Evolutionary conservation across 495 filamentous ascomycete genomes (phyloP).

Genomic region (Xylona heveae): DNA sequence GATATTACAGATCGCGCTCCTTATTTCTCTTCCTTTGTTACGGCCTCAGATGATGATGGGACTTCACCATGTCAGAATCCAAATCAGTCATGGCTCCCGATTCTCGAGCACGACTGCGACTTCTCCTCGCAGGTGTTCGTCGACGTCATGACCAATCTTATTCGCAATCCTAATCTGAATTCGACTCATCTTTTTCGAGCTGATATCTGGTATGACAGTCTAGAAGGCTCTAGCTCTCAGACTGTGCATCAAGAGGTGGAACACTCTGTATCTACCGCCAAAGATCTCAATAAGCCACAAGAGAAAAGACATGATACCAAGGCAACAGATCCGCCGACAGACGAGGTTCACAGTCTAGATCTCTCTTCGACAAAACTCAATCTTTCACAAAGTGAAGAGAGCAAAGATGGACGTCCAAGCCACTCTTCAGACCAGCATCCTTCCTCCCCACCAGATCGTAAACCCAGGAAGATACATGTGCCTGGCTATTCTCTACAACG

Average conservation of each 20-base stretch:
- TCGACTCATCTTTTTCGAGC: conserved; percentile 68
- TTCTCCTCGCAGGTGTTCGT: conserved; percentile 38
- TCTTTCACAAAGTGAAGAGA: no score
- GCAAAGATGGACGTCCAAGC: no score
- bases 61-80: no score
- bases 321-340: no score
- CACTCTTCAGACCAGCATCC: conserved; percentile 9
- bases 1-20: no score
- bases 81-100: conserved; percentile 32
- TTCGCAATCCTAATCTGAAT: conserved; percentile 73
- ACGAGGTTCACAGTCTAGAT: conserved; percentile 1
- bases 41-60: no score
- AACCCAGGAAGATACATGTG: conserved; percentile 21
- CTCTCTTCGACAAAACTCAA: not conserved
- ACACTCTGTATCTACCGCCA: not conserved
- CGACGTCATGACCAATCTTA: conserved; percentile 45
- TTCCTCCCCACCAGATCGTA: conserved; percentile 6
- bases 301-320: not conserved
- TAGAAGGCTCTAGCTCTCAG: conserved; percentile 12
- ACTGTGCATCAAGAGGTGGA: conserved; percentile 11
- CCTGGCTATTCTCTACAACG: conserved; percentile 31
- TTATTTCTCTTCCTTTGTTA: no score
- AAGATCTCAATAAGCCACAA: not conserved
- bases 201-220: conserved; percentile 49
- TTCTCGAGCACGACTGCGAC: conserved; percentile 27